Percentiles rank a stretch among this genome's conserved stretches.
Conservation (phyloP, 2,329 filamentous ascomycete species). For the Zalaria obscura region DNA sequence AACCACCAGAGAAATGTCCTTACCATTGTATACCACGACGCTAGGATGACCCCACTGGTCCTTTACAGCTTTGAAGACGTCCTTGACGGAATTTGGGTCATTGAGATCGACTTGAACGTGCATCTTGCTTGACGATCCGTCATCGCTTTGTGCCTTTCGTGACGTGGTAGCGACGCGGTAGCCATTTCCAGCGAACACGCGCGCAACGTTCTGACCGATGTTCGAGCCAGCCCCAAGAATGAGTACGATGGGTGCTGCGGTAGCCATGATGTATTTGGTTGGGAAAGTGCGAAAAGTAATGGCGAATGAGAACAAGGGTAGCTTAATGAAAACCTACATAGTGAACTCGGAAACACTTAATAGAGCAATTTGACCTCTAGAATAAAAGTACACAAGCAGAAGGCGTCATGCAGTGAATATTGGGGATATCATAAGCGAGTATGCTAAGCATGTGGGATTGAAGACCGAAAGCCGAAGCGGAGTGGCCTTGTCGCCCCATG, state of each 20-base stretch:
- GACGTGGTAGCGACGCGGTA: slow-evolving; percentile 29
- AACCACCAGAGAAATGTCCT: background rate
- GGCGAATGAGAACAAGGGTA: too few species aligned
- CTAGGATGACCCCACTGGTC: slow-evolving; percentile 21
- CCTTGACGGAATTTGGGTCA: slow-evolving; percentile 19
- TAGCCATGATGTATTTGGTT: background rate
- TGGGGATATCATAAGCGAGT: too few species aligned
- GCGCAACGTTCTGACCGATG: slow-evolving; percentile 22
- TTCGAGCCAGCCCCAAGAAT: slow-evolving; percentile 31
- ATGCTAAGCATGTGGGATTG: too few species aligned
- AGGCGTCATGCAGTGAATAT: too few species aligned
- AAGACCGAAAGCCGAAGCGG: too few species aligned
- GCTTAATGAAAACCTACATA: too few species aligned
- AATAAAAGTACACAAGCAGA: too few species aligned
- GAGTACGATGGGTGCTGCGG: slow-evolving; percentile 17
- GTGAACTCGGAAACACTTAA: too few species aligned
- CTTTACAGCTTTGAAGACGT: slow-evolving; percentile 26
- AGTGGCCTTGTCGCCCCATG: too few species aligned
- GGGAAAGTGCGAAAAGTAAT: background rate
- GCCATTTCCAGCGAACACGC: slow-evolving; percentile 25
- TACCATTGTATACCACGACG: slow-evolving; percentile 31
- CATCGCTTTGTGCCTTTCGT: slow-evolving; percentile 17
- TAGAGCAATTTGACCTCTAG: too few species aligned
- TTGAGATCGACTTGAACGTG: slow-evolving; percentile 23
- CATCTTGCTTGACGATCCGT: slow-evolving; percentile 6